These are phyloP conservation scores for Cymbidium sinense DNA, from an alignment of 106 monocot species.

Conservation along the genomic window DNA sequence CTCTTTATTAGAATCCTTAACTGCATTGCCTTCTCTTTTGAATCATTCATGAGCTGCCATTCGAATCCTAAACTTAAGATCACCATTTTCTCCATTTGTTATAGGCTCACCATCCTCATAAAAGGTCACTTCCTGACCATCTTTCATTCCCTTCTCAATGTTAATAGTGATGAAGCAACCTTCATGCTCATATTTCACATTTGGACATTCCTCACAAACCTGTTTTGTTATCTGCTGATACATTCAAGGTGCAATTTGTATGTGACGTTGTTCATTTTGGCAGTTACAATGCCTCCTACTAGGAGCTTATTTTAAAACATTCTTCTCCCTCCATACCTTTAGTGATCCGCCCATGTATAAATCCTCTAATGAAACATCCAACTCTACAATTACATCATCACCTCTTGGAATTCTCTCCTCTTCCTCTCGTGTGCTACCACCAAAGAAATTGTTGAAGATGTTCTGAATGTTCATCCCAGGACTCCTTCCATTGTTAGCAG, in stretches of 20 bases:
- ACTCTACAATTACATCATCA: conserved; percentile 91
- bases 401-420: conserved; percentile 87
- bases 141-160: conserved; percentile 95
- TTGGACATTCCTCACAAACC: conserved; percentile 95
- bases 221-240: conserved; percentile 98
- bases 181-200: conserved; percentile 91
- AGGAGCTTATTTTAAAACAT: conserved; percentile 91
- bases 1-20: too few relatives aligned
- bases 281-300: conserved; percentile 96
- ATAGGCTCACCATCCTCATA: too few relatives aligned
- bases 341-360: conserved; percentile 95
- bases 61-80: too few relatives aligned
- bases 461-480: conserved; percentile 96
- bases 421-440: conserved; percentile 61
- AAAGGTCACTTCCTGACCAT: too few relatives aligned
- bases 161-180: conserved; percentile 88
- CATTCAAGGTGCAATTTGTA: conserved; percentile 99
- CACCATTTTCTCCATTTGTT: too few relatives aligned
- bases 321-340: conserved; percentile 99
- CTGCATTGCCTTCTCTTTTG: too few relatives aligned
- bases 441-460: conserved; percentile 90
- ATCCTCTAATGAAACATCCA: conserved; percentile 91
- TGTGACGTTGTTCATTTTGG: conserved; percentile 90
- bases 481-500: conserved; percentile 58
- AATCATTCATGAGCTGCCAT: too few relatives aligned